Percentiles rank a stretch among this genome's conserved stretches.
Evolutionary conservation across 768 basidiomycete genomes (phyloP).

Genomic region (Royoungia palumana): DNA sequence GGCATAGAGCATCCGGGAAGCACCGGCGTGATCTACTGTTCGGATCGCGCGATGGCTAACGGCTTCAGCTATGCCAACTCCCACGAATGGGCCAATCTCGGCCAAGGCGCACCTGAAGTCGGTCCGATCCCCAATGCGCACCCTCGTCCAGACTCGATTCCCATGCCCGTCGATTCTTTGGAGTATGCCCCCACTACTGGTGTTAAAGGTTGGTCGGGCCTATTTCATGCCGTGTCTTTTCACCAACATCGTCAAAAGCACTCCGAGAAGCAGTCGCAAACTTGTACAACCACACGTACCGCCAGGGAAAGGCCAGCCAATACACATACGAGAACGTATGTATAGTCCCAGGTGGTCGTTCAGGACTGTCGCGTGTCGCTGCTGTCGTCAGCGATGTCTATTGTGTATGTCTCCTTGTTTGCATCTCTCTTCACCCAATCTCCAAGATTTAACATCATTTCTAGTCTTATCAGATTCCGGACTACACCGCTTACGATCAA

Average conservation of each 20-base stretch:
- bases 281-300: conserved; percentile 85
- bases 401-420: conserved; percentile 43
- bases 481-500: conserved; percentile 89
- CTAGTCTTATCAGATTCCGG: conserved; percentile 86
- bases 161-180: conserved; percentile 64
- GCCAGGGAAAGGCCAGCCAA: conserved; percentile 73
- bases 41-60: conserved; percentile 92
- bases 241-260: conserved; percentile 36
- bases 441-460: background rate
- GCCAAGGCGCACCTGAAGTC: conserved; percentile 91
- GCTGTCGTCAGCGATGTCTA: conserved; percentile 91
- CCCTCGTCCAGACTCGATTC: conserved; percentile 59
- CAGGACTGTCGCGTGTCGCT: conserved; percentile 86
- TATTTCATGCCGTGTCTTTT: background rate
- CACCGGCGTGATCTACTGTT: conserved; percentile 78
- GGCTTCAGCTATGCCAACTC: conserved; percentile 79
- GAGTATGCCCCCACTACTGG: conserved; percentile 95
- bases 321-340: conserved; percentile 93
- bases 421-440: background rate
- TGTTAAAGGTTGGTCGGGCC: conserved; percentile 57
- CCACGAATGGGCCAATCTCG: conserved; percentile 84
- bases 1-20: conserved; percentile 77
- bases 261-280: conserved; percentile 88
- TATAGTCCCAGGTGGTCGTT: conserved; percentile 91
- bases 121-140: conserved; percentile 78